These are phyloP conservation scores for Verticillium nonalfalfae DNA, from an alignment of 2,329 filamentous ascomycete species.

Conservation along the genomic window DNA sequence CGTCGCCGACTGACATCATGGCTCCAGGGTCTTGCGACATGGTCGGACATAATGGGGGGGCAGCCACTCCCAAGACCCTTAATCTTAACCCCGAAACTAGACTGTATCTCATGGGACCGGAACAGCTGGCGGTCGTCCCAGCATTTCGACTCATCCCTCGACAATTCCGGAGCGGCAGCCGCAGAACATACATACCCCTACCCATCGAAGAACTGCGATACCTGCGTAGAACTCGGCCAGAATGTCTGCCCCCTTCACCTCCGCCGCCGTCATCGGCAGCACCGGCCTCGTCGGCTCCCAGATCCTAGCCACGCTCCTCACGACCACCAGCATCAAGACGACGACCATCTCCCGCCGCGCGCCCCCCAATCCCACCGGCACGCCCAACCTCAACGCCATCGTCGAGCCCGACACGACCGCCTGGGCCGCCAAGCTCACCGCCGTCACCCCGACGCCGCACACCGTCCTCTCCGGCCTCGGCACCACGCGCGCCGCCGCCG, in stretches of 20 bases:
- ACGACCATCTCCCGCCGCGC: constrained; percentile 62
- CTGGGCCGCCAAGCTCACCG: constrained; percentile 59
- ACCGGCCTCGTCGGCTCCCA: constrained; percentile 66
- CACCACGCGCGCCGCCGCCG: constrained; percentile 71
- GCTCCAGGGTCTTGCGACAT: neutral
- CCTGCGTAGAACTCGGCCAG: neutral
- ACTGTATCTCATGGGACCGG: neutral
- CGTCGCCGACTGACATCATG: neutral
- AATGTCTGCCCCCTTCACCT: neutral
- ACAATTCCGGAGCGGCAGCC: neutral
- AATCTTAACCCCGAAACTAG: neutral
- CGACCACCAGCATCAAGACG: constrained; percentile 45
- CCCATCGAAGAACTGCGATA: too few species aligned
- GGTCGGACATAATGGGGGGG: neutral
- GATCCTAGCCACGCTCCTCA: constrained; percentile 63
- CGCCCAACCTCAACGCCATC: constrained; percentile 56
- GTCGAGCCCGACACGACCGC: constrained; percentile 59
- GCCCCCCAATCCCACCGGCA: constrained; percentile 40
- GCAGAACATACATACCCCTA: too few species aligned
- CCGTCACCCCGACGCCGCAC: constrained; percentile 47
- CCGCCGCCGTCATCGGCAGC: constrained; percentile 45
- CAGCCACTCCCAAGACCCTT: neutral
- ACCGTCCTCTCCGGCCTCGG: constrained; percentile 74
- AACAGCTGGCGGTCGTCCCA: neutral
- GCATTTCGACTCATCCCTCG: neutral